These are phyloP conservation scores for Daldinia decipiens DNA, from an alignment of 495 filamentous ascomycete species.

Conservation along the genomic window DNA sequence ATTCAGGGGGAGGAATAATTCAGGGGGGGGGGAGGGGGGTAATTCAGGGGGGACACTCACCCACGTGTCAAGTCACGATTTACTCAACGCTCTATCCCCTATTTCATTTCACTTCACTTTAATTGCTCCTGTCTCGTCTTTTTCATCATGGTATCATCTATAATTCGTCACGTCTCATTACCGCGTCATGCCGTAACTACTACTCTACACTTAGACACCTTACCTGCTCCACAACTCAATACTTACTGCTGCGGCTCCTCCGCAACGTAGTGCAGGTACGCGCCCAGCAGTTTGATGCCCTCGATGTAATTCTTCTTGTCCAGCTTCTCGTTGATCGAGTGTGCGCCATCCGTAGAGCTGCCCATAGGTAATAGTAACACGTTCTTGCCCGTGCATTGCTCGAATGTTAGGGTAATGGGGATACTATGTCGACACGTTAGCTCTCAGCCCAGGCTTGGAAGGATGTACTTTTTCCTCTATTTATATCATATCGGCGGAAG, in stretches of 20 bases:
- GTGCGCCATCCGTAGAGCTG: constrained; percentile 93
- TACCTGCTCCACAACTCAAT: not conserved
- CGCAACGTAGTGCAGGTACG: constrained; percentile 96
- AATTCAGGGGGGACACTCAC: not conserved
- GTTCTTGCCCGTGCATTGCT: constrained; percentile 98
- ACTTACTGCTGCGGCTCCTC: constrained; percentile 71
- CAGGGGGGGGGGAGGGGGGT: constrained; percentile 1
- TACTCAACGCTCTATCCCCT: not conserved
- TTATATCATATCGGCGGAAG: not conserved
- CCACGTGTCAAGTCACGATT: not conserved
- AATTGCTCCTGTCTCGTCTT: not conserved
- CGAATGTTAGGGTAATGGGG: constrained; percentile 95
- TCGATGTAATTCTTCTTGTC: constrained; percentile 98
- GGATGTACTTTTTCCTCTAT: not conserved
- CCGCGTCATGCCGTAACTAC: not conserved
- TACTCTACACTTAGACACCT: not conserved
- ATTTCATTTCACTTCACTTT: not conserved
- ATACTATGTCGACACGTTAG: constrained; percentile 67
- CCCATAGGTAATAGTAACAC: constrained; percentile 96
- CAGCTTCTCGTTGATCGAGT: constrained; percentile 98
- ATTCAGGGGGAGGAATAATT: not conserved
- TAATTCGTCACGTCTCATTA: not conserved
- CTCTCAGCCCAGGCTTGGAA: not conserved
- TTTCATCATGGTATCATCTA: constrained; percentile 1
- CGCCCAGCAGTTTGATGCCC: constrained; percentile 93